These are phyloP conservation scores for Metarhizium guizhouense DNA, from an alignment of 2,329 filamentous ascomycete species.

Conservation along the genomic window DNA sequence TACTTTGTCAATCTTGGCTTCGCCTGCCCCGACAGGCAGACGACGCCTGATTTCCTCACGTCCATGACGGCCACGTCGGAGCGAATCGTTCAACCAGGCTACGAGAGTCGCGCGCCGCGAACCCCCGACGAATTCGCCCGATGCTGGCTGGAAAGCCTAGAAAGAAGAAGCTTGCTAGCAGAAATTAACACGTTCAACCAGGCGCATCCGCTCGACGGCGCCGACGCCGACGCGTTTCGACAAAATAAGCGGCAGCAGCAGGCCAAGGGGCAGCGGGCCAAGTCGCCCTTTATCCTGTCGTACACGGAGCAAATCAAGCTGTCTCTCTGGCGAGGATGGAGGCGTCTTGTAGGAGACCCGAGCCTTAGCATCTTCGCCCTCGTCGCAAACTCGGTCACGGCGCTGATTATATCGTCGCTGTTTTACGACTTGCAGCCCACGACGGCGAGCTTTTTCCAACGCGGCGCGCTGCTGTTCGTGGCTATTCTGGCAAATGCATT, in stretches of 20 bases:
- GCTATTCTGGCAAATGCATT: no score
- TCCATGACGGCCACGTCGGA: constrained; percentile 34
- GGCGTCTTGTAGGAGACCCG: no score
- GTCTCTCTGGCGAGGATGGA: no score
- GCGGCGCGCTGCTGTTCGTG: constrained; percentile 35
- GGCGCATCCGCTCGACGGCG: no score
- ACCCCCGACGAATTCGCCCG: not conserved
- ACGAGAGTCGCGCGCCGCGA: not conserved
- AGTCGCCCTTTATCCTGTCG: no score
- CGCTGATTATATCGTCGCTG: not conserved
- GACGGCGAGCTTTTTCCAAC: constrained; percentile 18
- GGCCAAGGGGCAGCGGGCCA: no score
- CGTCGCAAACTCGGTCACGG: not conserved
- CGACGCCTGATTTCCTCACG: constrained; percentile 63
- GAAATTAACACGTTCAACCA: constrained; percentile 3
- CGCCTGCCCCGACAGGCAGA: constrained; percentile 42
- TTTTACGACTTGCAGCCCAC: not conserved
- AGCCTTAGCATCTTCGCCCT: no score
- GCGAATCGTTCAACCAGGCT: constrained; percentile 15
- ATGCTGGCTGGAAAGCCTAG: no score
- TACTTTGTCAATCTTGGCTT: constrained; percentile 40
- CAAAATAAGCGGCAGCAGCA: no score
- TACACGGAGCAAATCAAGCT: no score
- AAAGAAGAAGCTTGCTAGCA: no score
- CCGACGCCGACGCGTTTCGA: no score